Conservation (phyloP, 805 yeast genomes). For the Tetrapisispora pingtungensis region DNA sequence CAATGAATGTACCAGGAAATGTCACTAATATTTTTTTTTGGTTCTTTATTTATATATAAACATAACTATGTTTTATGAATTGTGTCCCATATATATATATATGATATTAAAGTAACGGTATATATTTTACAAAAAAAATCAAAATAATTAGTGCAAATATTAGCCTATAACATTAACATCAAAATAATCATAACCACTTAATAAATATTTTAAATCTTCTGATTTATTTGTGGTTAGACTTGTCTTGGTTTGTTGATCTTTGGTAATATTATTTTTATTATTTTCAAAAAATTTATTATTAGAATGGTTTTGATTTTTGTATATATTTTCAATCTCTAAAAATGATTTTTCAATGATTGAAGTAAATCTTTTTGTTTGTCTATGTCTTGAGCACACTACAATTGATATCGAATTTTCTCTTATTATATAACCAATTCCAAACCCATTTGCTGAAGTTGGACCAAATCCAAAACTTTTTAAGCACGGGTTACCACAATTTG, state of each 20-base stretch:
- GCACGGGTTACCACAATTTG: conserved; percentile 90
- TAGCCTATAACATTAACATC: conserved; percentile 31
- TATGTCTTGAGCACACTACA: conserved; percentile 76
- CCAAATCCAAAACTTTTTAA: conserved; percentile 83
- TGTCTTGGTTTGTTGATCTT: not conserved
- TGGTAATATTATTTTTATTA: too few species aligned
- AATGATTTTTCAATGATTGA: conserved; percentile 55
- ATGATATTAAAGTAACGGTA: too few species aligned
- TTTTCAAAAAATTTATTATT: not conserved
- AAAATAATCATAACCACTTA: conserved; percentile 85
- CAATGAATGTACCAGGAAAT: too few species aligned
- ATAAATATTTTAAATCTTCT: conserved; percentile 32
- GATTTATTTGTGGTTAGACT: conserved; percentile 17
- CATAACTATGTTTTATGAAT: too few species aligned
- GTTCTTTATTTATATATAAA: too few species aligned
- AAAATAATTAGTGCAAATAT: not conserved
- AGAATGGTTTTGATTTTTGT: conserved; percentile 18
- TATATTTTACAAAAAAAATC: too few species aligned
- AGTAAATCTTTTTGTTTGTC: conserved; percentile 74
- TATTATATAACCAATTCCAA: conserved; percentile 86
- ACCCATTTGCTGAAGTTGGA: conserved; percentile 82
- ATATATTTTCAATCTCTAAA: conserved; percentile 46
- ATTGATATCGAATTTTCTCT: conserved; percentile 69
- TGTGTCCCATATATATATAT: too few species aligned
- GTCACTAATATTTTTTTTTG: too few species aligned